These are phyloP conservation scores for Bidens hawaiensis DNA, from an alignment of 140 eudicot species.

Conservation along the genomic window DNA sequence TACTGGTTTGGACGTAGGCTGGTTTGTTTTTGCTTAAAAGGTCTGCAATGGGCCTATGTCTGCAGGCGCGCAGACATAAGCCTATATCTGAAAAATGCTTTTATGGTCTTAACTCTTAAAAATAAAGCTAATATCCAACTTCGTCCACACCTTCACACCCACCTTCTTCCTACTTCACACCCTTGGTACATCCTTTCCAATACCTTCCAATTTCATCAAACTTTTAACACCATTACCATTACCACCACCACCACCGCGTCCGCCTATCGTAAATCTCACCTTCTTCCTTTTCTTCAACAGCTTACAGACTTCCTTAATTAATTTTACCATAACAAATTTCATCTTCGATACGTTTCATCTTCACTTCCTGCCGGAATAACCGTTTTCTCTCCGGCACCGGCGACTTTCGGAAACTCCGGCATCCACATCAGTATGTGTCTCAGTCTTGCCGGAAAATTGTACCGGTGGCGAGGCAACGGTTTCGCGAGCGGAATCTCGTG, in stretches of 20 bases:
- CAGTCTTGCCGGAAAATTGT: background rate
- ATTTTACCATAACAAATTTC: background rate
- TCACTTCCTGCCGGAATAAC: background rate
- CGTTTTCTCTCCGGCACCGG: constrained; percentile 9
- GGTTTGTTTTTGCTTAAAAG: too few relatives aligned
- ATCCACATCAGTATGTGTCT: constrained; percentile 65
- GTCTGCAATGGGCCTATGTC: too few relatives aligned
- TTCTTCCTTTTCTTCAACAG: constrained; percentile 38
- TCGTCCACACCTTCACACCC: too few relatives aligned
- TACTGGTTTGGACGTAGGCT: background rate
- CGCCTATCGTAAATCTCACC: constrained; percentile 38
- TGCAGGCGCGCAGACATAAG: too few relatives aligned
- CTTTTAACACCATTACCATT: too few relatives aligned
- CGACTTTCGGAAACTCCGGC: constrained; percentile 44
- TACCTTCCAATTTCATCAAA: too few relatives aligned
- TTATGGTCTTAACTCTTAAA: too few relatives aligned
- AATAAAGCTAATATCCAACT: too few relatives aligned
- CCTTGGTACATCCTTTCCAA: too few relatives aligned
- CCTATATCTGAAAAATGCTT: too few relatives aligned
- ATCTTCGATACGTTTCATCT: too few relatives aligned
- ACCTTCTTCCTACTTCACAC: too few relatives aligned
- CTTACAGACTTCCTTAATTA: background rate
- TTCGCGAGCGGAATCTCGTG: constrained; percentile 53
- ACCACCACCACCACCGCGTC: background rate
- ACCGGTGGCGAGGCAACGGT: constrained; percentile 31